Conservation (phyloP, 768 basidiomycete genomes). For the Suillus brevipes region DNA sequence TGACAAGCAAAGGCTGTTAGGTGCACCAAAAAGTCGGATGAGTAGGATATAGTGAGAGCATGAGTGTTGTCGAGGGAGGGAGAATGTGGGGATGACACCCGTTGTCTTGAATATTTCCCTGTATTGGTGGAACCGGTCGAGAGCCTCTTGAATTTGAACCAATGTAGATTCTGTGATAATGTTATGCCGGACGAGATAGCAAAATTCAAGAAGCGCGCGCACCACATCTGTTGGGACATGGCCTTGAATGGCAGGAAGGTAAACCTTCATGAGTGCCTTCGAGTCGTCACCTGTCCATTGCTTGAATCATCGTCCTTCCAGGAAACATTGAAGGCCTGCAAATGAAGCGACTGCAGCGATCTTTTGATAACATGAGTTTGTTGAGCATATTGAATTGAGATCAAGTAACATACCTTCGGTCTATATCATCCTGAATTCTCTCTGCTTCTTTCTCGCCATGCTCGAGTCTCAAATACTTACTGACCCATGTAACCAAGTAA, state of each 20-base stretch:
- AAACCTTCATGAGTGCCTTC: neutral
- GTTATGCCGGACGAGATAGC: neutral
- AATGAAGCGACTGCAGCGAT: neutral
- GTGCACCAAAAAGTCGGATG: constrained; percentile 26
- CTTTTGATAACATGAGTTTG: neutral
- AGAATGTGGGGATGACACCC: constrained; percentile 21
- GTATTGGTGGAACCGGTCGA: no score
- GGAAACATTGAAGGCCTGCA: neutral
- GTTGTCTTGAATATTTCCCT: no score
- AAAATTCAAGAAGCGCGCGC: neutral
- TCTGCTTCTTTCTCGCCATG: neutral
- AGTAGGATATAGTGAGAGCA: constrained; percentile 27
- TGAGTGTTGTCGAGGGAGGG: constrained; percentile 33
- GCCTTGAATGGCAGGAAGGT: neutral
- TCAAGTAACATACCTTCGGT: neutral
- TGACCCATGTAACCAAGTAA: neutral
- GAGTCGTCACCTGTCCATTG: neutral
- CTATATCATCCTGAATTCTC: neutral
- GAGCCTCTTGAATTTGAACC: no score
- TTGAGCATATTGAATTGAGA: neutral
- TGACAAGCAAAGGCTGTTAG: constrained; percentile 28
- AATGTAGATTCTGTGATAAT: no score
- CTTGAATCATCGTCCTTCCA: neutral
- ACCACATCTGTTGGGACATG: neutral
- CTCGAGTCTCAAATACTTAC: neutral